Conservation (phyloP, 768 basidiomycete genomes). For the Megacollybia marginata region DNA sequence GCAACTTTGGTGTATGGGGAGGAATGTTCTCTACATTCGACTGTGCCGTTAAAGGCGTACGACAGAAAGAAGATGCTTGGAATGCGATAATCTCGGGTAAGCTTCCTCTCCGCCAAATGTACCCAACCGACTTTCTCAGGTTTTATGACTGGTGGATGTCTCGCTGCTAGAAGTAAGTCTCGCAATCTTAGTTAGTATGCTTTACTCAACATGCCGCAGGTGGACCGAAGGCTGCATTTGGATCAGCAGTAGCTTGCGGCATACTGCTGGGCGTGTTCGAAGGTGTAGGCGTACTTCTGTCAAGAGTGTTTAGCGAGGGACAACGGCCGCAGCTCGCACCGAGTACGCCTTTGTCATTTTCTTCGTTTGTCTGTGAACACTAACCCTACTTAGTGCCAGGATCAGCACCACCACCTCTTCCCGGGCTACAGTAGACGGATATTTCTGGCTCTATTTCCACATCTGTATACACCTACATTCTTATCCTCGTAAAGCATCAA, state of each 20-base stretch:
- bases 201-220: conserved; percentile 36
- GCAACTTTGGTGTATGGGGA: conserved; percentile 94
- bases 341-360: conserved; percentile 37
- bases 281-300: conserved; percentile 90
- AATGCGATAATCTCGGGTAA: conserved; percentile 83
- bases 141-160: conserved; percentile 95
- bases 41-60: conserved; percentile 93
- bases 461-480: no score
- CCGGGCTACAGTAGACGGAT: conserved; percentile 41
- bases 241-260: conserved; percentile 93
- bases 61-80: conserved; percentile 98
- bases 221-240: conserved; percentile 85
- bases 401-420: conserved; percentile 28
- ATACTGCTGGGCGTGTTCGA: conserved; percentile 92
- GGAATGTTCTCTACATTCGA: conserved; percentile 99
- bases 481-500: no score
- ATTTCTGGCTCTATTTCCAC: no score
- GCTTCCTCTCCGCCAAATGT: no score
- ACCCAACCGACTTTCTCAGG: conserved; percentile 29
- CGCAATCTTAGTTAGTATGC: conserved; percentile 6
- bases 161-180: conserved; percentile 85
- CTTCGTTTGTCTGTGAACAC: conserved; percentile 16
- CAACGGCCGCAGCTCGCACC: conserved; percentile 76
- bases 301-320: conserved; percentile 80
- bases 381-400: conserved; percentile 49